A percentile compares a stretch with the other conserved stretches of the same genome.
These are phyloP conservation scores for Penicillium brasilianum DNA, from an alignment of 2,329 filamentous ascomycete species.

Conservation along the genomic window DNA sequence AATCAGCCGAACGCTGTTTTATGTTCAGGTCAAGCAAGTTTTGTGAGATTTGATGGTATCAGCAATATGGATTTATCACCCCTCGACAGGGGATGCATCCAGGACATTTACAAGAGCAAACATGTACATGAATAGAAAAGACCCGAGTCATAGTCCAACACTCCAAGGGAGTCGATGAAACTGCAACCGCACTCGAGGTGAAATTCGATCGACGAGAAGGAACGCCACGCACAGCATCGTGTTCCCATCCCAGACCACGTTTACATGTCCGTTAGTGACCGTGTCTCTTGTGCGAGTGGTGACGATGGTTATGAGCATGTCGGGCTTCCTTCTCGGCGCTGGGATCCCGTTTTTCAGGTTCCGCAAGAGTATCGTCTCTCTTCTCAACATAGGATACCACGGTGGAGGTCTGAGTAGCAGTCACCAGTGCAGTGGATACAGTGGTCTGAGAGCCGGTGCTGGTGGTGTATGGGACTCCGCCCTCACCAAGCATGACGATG, in stretches of 20 bases:
- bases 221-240: slow-evolving; percentile 19
- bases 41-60: slow-evolving; percentile 16
- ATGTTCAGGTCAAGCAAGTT: slow-evolving; percentile 13
- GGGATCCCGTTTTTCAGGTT: slow-evolving; percentile 26
- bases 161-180: slow-evolving; percentile 6
- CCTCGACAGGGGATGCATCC: slow-evolving; percentile 14
- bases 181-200: slow-evolving; percentile 8
- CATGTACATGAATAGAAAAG: slow-evolving; percentile 27
- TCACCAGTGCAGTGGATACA: slow-evolving; percentile 32
- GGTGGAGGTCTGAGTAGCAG: slow-evolving; percentile 32
- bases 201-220: neutral
- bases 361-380: slow-evolving; percentile 25
- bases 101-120: slow-evolving; percentile 12
- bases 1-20: slow-evolving; percentile 9
- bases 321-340: slow-evolving; percentile 27
- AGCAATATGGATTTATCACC: slow-evolving; percentile 11
- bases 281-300: slow-evolving; percentile 28
- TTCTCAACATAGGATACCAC: slow-evolving; percentile 29
- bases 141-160: slow-evolving; percentile 11
- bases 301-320: slow-evolving; percentile 33
- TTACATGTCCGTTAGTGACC: slow-evolving; percentile 3
- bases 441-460: slow-evolving; percentile 30
- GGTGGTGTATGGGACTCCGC: slow-evolving; percentile 34
- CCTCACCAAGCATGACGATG: slow-evolving; percentile 34
- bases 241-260: neutral